Evolutionary conservation across 140 eudicot genomes (phyloP).

Genomic region (Stevia rebaudiana): DNA sequence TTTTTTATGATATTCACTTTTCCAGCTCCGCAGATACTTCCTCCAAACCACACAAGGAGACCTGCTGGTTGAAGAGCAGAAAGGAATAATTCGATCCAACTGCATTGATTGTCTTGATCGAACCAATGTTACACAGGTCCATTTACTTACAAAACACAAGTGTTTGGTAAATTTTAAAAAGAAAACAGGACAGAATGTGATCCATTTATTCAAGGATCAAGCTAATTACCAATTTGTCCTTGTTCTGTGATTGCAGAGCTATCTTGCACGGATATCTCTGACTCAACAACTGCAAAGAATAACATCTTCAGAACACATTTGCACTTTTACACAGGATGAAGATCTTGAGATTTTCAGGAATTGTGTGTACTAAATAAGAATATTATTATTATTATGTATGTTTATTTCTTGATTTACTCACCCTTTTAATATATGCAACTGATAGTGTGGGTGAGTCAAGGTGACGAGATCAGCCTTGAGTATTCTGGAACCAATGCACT

Average conservation of each 20-base stretch:
- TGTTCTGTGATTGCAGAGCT: slow-evolving; percentile 55
- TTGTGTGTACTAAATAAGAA: slow-evolving; percentile 50
- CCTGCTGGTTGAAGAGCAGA: slow-evolving; percentile 67
- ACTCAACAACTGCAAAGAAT: slow-evolving; percentile 51
- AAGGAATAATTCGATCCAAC: slow-evolving; percentile 78
- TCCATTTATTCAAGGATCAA: not conserved
- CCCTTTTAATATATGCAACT: slow-evolving; percentile 8
- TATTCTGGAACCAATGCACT: slow-evolving; percentile 96
- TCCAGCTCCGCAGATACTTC: slow-evolving; percentile 89
- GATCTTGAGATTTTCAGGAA: slow-evolving; percentile 71
- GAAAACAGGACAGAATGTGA: not conserved
- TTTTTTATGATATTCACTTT: slow-evolving; percentile 35
- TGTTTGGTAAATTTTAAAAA: slow-evolving; percentile 1
- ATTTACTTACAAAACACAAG: not conserved
- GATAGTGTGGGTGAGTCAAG: slow-evolving; percentile 93
- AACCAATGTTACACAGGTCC: slow-evolving; percentile 96
- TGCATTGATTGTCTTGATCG: slow-evolving; percentile 99
- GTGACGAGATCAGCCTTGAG: slow-evolving; percentile 91
- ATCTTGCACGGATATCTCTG: slow-evolving; percentile 69
- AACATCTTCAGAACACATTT: slow-evolving; percentile 47
- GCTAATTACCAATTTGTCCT: slow-evolving; percentile 2
- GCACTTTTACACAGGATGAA: slow-evolving; percentile 58
- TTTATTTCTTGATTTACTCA: not conserved
- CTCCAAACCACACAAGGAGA: slow-evolving; percentile 64
- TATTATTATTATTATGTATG: not conserved